Percentiles rank a stretch among this genome's conserved stretches.
Evolutionary conservation across 163 green algal species (phyloP).

Genomic region (Dunaliella salina): DNA sequence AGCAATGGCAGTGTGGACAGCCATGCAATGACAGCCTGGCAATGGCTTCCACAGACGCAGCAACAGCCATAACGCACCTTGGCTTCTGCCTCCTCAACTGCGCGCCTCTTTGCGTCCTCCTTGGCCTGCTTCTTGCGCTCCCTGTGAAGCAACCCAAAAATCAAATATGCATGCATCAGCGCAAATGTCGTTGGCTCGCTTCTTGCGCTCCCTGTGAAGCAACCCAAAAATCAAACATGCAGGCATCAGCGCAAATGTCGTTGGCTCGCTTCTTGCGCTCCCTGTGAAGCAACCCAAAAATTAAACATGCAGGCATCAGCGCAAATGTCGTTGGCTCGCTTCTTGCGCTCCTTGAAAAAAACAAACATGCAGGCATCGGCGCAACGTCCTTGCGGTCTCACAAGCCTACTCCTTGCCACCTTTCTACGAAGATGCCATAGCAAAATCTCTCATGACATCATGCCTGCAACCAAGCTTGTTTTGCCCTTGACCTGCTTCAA

Average conservation of each 20-base stretch:
- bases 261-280: slow-evolving; percentile 73
- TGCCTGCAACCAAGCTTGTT: too few relatives aligned
- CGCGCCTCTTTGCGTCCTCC: slow-evolving; percentile 46
- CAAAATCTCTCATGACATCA: too few relatives aligned
- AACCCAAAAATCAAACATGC: neutral
- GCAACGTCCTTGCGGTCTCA: slow-evolving; percentile 48
- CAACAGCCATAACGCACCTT: slow-evolving; percentile 2
- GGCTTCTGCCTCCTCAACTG: slow-evolving; percentile 42
- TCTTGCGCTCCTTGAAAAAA: too few relatives aligned
- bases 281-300: slow-evolving; percentile 23
- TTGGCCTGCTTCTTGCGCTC: slow-evolving; percentile 73
- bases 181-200: slow-evolving; percentile 54
- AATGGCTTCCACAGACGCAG: too few relatives aligned
- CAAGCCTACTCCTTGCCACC: slow-evolving; percentile 72
- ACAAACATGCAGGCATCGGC: too few relatives aligned
- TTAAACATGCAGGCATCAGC: too few relatives aligned
- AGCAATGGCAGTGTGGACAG: too few relatives aligned
- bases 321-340: too few relatives aligned
- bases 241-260: neutral
- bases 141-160: slow-evolving; percentile 26
- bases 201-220: slow-evolving; percentile 57
- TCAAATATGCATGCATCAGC: too few relatives aligned
- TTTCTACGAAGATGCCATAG: too few relatives aligned
- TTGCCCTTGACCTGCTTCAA: too few relatives aligned
- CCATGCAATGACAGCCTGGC: too few relatives aligned